Evolutionary conservation across 805 yeast genomes (phyloP).

Genomic region (Candida maesae): DNA sequence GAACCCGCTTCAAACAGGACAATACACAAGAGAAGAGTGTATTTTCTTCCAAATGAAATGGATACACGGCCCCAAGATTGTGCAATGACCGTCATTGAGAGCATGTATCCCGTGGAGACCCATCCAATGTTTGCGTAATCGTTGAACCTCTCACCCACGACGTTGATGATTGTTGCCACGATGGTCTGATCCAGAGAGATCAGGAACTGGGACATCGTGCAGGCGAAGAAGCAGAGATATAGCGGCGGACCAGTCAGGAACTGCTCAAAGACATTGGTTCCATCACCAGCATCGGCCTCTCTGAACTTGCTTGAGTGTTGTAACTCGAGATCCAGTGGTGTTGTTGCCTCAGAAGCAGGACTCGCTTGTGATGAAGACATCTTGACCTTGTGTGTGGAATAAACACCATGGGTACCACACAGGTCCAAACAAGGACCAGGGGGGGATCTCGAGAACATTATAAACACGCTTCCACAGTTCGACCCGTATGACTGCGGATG

Average conservation of each 20-base stretch:
- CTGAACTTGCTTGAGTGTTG: constrained; percentile 10
- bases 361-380: too few relatives aligned
- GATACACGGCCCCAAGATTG: constrained; percentile 58
- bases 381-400: too few relatives aligned
- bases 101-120: constrained; percentile 51
- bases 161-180: constrained; percentile 45
- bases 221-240: constrained; percentile 16
- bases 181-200: constrained; percentile 54
- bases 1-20: constrained; percentile 59
- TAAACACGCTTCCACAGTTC: too few relatives aligned
- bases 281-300: constrained; percentile 26
- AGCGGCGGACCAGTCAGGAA: constrained; percentile 15
- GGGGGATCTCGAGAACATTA: too few relatives aligned
- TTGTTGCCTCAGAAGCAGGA: too few relatives aligned
- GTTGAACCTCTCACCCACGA: constrained; percentile 46
- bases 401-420: too few relatives aligned
- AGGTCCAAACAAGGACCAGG: too few relatives aligned
- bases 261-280: constrained; percentile 21
- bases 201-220: constrained; percentile 20
- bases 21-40: constrained; percentile 44
- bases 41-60: constrained; percentile 54
- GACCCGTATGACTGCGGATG: too few relatives aligned
- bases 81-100: constrained; percentile 50
- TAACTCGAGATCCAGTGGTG: background rate
- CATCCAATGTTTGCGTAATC: constrained; percentile 53